These are phyloP conservation scores for Desmodesmus armatus DNA, from an alignment of 139 green algal species.

Conservation along the genomic window DNA sequence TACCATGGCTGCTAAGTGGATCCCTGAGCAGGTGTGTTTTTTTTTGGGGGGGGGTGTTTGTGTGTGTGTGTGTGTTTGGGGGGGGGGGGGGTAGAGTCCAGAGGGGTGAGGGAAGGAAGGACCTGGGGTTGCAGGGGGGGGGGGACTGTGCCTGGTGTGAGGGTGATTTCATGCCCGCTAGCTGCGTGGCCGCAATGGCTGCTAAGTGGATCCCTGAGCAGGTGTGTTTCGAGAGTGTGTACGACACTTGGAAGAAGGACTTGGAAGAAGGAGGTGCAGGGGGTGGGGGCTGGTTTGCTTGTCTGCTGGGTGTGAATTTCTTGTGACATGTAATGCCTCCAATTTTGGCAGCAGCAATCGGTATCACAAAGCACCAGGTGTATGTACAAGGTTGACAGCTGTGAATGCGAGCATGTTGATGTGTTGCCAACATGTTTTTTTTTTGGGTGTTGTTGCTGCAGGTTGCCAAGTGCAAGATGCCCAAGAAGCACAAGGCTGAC, in stretches of 20 bases:
- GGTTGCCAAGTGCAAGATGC: constrained; percentile 38
- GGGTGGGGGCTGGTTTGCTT: too few relatives aligned
- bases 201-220: constrained; percentile 30
- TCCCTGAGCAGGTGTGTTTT: constrained; percentile 29
- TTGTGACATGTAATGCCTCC: too few relatives aligned
- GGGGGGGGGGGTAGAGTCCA: too few relatives aligned
- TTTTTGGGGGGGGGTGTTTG: too few relatives aligned
- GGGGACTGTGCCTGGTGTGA: constrained; percentile 41
- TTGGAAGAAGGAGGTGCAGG: too few relatives aligned
- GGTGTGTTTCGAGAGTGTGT: background rate
- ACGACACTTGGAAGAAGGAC: constrained; percentile 31
- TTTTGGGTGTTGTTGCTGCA: constrained; percentile 1
- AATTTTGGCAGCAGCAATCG: background rate
- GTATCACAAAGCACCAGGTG: background rate
- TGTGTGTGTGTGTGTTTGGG: too few relatives aligned
- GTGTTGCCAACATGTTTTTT: too few relatives aligned
- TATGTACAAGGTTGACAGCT: too few relatives aligned
- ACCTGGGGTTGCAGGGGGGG: background rate
- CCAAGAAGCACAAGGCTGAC: constrained; percentile 3
- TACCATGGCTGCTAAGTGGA: constrained; percentile 9
- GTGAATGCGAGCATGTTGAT: too few relatives aligned
- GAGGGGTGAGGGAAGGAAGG: too few relatives aligned
- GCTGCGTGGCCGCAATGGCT: background rate
- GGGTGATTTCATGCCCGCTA: constrained; percentile 32
- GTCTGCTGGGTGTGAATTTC: too few relatives aligned